Evolutionary conservation across 2,329 filamentous ascomycete species (phyloP).

Genomic region (Plenodomus biglobosus): DNA sequence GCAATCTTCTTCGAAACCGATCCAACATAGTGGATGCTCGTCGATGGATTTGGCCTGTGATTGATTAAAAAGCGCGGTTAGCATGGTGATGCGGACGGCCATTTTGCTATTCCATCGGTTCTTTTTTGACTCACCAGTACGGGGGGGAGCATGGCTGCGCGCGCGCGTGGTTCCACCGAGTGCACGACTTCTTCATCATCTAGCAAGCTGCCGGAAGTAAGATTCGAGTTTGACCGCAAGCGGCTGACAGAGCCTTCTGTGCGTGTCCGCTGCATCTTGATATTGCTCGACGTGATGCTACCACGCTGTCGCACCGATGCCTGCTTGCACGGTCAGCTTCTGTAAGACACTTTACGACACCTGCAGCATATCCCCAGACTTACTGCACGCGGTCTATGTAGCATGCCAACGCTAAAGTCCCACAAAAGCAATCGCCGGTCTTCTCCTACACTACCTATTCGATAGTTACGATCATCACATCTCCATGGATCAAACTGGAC

Average conservation of each 20-base stretch:
- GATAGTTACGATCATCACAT: constrained; percentile 92
- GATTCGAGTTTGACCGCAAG: constrained; percentile 70
- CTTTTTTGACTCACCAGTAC: constrained; percentile 67
- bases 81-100: constrained; percentile 4
- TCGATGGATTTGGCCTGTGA: constrained; percentile 77
- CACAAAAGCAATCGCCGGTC: constrained; percentile 88
- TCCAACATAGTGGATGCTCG: constrained; percentile 81
- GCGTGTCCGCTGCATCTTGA: constrained; percentile 51
- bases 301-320: constrained; percentile 59
- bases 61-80: neutral
- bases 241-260: constrained; percentile 64
- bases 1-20: constrained; percentile 90
- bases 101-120: neutral
- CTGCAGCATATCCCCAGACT: constrained; percentile 40
- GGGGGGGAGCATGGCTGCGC: constrained; percentile 83
- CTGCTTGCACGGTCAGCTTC: constrained; percentile 34
- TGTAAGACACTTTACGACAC: neutral
- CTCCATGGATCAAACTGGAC: constrained; percentile 97
- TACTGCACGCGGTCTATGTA: constrained; percentile 85
- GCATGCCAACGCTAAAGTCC: constrained; percentile 98
- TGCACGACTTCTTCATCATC: constrained; percentile 70
- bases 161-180: constrained; percentile 78
- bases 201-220: constrained; percentile 56
- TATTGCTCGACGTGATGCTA: constrained; percentile 54
- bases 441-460: constrained; percentile 94